Conservation (phyloP, 306 rosid species). For the Quillaja saponaria region DNA sequence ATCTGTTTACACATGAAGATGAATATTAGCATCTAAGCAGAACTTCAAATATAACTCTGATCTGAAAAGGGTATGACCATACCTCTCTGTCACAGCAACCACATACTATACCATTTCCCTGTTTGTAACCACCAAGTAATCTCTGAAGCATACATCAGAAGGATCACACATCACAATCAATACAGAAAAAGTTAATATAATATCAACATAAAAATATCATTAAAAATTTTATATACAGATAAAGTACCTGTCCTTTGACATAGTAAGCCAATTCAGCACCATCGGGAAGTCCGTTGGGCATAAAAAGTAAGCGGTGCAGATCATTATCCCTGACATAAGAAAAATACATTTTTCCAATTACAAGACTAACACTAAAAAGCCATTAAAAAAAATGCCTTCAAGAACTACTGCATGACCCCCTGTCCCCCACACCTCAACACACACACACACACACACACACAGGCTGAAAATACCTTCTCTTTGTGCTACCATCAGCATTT, state of each 20-base stretch:
- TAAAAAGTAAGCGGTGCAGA: conserved; percentile 83
- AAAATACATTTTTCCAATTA: conserved; percentile 13
- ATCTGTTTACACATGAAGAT: conserved; percentile 53
- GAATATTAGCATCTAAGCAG: conserved; percentile 1
- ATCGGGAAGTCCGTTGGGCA: conserved; percentile 97
- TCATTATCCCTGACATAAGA: conserved; percentile 78
- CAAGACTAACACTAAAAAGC: conserved; percentile 6
- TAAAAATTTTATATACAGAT: conserved; percentile 1
- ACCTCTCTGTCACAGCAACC: conserved; percentile 87
- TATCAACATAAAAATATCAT: conserved; percentile 14
- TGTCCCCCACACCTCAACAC: neutral
- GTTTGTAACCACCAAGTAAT: conserved; percentile 93
- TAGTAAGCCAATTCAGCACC: conserved; percentile 97
- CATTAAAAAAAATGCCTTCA: neutral
- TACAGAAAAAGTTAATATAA: conserved; percentile 23
- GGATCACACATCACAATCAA: conserved; percentile 18
- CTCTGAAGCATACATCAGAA: conserved; percentile 50
- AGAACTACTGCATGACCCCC: too few relatives aligned
- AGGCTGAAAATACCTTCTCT: conserved; percentile 54
- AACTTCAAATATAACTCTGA: neutral
- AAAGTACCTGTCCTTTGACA: conserved; percentile 87
- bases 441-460: neutral
- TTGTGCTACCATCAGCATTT: conserved; percentile 71
- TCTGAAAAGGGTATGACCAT: conserved; percentile 24
- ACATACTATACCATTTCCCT: conserved; percentile 89